Base-by-base conservation (phyloP, 2,329 filamentous ascomycete genomes). In the Colletotrichum orbiculare region DNA sequence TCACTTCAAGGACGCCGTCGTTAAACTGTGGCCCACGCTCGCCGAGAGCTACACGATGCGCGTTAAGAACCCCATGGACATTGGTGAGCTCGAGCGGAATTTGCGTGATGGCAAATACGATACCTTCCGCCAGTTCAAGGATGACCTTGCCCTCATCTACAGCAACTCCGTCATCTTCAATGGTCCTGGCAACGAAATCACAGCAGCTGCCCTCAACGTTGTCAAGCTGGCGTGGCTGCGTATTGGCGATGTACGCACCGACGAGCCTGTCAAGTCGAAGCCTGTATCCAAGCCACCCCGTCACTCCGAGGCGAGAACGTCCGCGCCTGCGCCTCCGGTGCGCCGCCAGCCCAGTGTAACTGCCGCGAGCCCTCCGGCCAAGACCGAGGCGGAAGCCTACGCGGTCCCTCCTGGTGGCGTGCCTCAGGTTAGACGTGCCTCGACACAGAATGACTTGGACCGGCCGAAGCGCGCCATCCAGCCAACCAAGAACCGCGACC, bases 391-490 rank as follows among this genome's bases (percentile, higher is more conserved):
- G 17, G 71, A 78, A 37, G 76, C 91, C 0, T 96, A 94, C 77
- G 92, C 93, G 2, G 82, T 96, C 10, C 88, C 91, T 33, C 88
- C 92, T 1, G 89, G 93, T 70, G 93, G 92, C 1, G 85, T 93
- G 43, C 93, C 93, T 8, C 84, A 93, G 43, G 96, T 96, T 68
- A 91, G 96, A 58, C 91, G 95, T 17, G 93, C 96, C 72, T 97
- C 93, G 1, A 90, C 89, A 6, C 91, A 90, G 63, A 85, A 86
- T 5, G 92, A 94, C 70, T 91, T 90, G 61, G 86, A 89, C 69
- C 88, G 96, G 55, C 94, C 95, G 10, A 97, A 97, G 83, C 91
- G 96, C 58, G 93, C 95, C 12, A 97, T 98, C 60, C 93, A 97
- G 72, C 92, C 94, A 8, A 94, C 96, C 0, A 94, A 95, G 73